Percentiles rank a stretch among this genome's conserved stretches.
phyloP scores from a whole-genome alignment of 805 yeast species.

The Cyberlindnera sargentensis region DNA sequence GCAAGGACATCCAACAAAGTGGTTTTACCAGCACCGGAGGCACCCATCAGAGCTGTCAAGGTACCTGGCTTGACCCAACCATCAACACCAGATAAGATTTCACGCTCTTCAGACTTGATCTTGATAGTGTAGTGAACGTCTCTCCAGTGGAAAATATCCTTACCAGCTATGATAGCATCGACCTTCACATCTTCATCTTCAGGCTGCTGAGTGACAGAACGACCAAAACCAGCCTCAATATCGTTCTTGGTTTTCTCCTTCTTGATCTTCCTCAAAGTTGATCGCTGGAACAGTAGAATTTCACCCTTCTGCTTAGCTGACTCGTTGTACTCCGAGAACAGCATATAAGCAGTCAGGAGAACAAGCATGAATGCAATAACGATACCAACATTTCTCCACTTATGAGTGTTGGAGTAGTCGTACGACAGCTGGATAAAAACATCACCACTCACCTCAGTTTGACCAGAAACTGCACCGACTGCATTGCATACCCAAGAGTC shows the following conservation, averaged over 20 bases:
- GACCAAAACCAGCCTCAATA: conserved; percentile 24
- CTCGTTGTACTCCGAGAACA: conserved; percentile 48
- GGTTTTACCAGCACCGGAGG: conserved; percentile 79
- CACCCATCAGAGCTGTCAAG: conserved; percentile 71
- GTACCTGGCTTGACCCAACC: conserved; percentile 86
- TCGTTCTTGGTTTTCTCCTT: conserved; percentile 30
- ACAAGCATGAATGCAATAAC: conserved; percentile 45
- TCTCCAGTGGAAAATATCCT: conserved; percentile 70
- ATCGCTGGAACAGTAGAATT: conserved; percentile 49
- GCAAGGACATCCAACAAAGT: conserved; percentile 66
- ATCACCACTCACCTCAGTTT: conserved; percentile 25
- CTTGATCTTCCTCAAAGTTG: conserved; percentile 39
- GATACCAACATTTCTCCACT: conserved; percentile 66
- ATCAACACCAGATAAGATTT: conserved; percentile 57
- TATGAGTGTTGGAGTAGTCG: conserved; percentile 37
- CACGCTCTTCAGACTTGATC: conserved; percentile 52
- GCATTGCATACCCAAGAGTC: conserved; percentile 43
- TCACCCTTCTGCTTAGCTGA: conserved; percentile 71
- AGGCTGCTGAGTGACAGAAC: conserved; percentile 21
- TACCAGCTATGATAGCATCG: conserved; percentile 28
- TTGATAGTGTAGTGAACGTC: conserved; percentile 65
- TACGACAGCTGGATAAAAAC: conserved; percentile 38
- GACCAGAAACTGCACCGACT: conserved; percentile 74
- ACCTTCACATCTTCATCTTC: conserved; percentile 15
- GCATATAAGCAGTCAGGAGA: conserved; percentile 47